Conservation (phyloP, 176 grass and related monocot genomes). For the Triticum urartu region DNA sequence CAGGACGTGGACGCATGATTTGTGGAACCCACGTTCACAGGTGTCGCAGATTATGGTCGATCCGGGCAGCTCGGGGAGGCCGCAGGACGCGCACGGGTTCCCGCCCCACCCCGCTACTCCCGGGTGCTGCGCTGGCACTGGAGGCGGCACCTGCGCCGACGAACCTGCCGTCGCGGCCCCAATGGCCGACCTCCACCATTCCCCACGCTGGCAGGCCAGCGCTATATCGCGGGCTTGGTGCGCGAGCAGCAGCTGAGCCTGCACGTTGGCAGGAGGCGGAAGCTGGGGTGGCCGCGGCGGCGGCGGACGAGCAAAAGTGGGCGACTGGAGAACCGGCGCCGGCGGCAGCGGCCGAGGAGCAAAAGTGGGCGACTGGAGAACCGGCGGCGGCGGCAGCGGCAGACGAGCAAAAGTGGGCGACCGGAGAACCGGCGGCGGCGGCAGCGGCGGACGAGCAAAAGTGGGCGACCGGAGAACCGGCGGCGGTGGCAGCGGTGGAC, state of each 20-base stretch:
- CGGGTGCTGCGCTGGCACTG: conserved; percentile 40
- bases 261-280: not conserved
- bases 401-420: no score
- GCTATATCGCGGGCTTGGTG: conserved; percentile 51
- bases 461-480: no score
- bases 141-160: conserved; percentile 10
- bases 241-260: conserved; percentile 18
- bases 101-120: conserved; percentile 55
- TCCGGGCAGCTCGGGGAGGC: conserved; percentile 36
- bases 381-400: no score
- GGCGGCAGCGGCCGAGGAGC: not conserved
- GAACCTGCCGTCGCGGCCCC: not conserved
- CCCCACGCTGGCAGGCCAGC: conserved; percentile 20
- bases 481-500: no score
- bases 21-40: conserved; percentile 87
- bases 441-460: no score
- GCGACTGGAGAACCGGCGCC: no score
- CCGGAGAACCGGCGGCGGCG: no score
- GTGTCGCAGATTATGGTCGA: conserved; percentile 70
- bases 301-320: not conserved
- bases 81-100: conserved; percentile 49
- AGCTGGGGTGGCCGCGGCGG: not conserved
- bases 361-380: no score
- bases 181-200: not conserved
- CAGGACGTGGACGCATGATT: conserved; percentile 37